phyloP scores from a whole-genome alignment of 306 rosid genomes.

The Glycyrrhiza uralensis region DNA sequence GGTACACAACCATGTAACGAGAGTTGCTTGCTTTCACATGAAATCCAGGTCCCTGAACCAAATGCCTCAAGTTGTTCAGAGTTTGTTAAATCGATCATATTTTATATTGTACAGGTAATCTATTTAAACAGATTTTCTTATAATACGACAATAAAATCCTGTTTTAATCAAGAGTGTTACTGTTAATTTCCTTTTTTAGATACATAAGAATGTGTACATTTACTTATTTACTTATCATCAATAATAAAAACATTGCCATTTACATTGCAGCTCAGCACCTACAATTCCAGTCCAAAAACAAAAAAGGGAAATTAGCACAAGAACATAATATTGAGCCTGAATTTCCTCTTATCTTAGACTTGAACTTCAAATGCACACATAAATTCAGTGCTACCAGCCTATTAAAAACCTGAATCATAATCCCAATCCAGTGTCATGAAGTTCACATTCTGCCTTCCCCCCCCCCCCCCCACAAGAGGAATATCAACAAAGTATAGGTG shows the following conservation, averaged over 20 bases:
- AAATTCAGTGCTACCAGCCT: background rate
- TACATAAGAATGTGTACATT: background rate
- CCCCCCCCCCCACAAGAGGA: too few relatives aligned
- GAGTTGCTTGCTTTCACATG: slow-evolving; percentile 41
- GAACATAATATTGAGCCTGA: slow-evolving; percentile 13
- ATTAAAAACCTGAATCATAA: background rate
- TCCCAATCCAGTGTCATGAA: background rate
- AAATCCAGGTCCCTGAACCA: slow-evolving; percentile 49
- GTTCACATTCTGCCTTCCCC: background rate
- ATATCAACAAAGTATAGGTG: background rate
- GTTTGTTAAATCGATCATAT: background rate
- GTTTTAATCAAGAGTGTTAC: slow-evolving; percentile 4
- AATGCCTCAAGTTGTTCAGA: slow-evolving; percentile 20
- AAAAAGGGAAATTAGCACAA: background rate
- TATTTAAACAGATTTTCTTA: background rate
- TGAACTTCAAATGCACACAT: background rate
- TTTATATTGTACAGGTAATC: background rate
- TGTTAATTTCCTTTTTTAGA: background rate
- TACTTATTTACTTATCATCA: slow-evolving; percentile 1
- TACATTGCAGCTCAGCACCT: slow-evolving; percentile 12
- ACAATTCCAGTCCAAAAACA: background rate
- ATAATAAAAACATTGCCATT: background rate
- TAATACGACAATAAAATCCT: background rate
- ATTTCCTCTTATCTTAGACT: background rate
- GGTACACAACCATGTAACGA: slow-evolving; percentile 78